These are phyloP conservation scores for Cochlearia excelsa DNA, from an alignment of 345 rosid genomes.

Conservation along the genomic window DNA sequence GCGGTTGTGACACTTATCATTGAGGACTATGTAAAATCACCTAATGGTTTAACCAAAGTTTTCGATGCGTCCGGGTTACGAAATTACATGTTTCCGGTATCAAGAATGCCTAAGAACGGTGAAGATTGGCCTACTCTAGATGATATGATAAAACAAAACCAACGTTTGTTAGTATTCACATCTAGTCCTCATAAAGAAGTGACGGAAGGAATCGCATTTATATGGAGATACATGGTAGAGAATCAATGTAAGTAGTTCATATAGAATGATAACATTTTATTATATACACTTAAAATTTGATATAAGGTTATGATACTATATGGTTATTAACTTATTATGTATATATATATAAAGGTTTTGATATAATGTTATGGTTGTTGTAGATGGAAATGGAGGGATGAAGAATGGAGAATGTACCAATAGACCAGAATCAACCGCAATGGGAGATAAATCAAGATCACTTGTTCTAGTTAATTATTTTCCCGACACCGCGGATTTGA, in stretches of 20 bases:
- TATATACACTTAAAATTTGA: too few relatives aligned
- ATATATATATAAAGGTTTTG: background rate
- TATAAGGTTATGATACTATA: too few relatives aligned
- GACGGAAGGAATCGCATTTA: slow-evolving; percentile 82
- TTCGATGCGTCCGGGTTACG: slow-evolving; percentile 68
- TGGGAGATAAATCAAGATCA: slow-evolving; percentile 58
- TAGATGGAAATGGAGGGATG: slow-evolving; percentile 87
- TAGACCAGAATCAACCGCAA: slow-evolving; percentile 57
- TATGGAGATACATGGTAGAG: slow-evolving; percentile 82
- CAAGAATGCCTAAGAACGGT: slow-evolving; percentile 80
- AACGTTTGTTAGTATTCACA: slow-evolving; percentile 77
- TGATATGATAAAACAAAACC: slow-evolving; percentile 65
- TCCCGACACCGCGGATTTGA: slow-evolving; percentile 48
- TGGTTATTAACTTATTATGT: too few relatives aligned
- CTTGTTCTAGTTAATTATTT: slow-evolving; percentile 76
- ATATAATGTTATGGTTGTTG: background rate
- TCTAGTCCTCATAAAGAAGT: slow-evolving; percentile 71
- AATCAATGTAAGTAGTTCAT: slow-evolving; percentile 67
- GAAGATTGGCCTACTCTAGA: slow-evolving; percentile 80
- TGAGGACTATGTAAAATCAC: slow-evolving; percentile 81
- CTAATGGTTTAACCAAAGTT: slow-evolving; percentile 66
- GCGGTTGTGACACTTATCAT: slow-evolving; percentile 81
- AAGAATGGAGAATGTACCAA: slow-evolving; percentile 64
- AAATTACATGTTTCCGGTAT: slow-evolving; percentile 73
- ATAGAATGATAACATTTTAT: background rate